Percentiles rank a stretch among this genome's conserved stretches.
These are phyloP conservation scores for Gracilaria domingensis DNA, from an alignment of 23 red algal species.

Conservation along the genomic window DNA sequence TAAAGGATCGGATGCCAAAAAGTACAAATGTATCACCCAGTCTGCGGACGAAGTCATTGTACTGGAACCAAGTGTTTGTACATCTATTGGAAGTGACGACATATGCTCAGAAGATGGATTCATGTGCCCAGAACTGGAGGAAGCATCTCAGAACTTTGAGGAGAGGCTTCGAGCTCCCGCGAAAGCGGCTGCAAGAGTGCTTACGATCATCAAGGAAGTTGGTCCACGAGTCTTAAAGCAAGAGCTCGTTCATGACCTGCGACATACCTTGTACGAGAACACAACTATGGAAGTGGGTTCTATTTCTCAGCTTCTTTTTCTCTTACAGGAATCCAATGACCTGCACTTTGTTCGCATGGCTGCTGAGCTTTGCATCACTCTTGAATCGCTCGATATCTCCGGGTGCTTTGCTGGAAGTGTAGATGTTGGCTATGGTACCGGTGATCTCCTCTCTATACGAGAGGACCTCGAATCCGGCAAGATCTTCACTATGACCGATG, in stretches of 20 bases:
- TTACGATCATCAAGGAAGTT: conserved; percentile 26
- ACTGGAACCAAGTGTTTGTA: conserved; percentile 21
- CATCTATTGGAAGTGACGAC: conserved; percentile 13
- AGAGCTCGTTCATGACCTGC: conserved; percentile 50
- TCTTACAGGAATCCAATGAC: neutral
- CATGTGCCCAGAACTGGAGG: conserved; percentile 8
- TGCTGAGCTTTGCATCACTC: conserved; percentile 15
- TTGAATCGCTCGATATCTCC: conserved; percentile 33
- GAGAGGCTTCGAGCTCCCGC: conserved; percentile 17
- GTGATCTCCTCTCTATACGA: conserved; percentile 12
- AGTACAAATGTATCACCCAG: neutral
- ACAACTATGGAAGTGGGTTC: conserved; percentile 41
- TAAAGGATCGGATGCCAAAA: neutral
- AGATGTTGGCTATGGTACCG: conserved; percentile 31
- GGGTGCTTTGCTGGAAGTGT: conserved; percentile 12
- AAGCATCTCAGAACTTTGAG: conserved; percentile 14
- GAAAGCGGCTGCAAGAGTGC: conserved; percentile 7
- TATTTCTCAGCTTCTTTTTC: neutral
- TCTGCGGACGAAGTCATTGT: neutral
- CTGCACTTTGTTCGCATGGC: conserved; percentile 30
- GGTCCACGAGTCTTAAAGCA: conserved; percentile 42
- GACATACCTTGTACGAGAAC: conserved; percentile 42
- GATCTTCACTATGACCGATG: conserved; percentile 45
- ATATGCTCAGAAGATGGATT: neutral
- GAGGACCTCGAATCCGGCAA: conserved; percentile 40